Evolutionary conservation across 2,329 filamentous ascomycete genomes (phyloP).

Genomic region (Zasmidium angulare): DNA sequence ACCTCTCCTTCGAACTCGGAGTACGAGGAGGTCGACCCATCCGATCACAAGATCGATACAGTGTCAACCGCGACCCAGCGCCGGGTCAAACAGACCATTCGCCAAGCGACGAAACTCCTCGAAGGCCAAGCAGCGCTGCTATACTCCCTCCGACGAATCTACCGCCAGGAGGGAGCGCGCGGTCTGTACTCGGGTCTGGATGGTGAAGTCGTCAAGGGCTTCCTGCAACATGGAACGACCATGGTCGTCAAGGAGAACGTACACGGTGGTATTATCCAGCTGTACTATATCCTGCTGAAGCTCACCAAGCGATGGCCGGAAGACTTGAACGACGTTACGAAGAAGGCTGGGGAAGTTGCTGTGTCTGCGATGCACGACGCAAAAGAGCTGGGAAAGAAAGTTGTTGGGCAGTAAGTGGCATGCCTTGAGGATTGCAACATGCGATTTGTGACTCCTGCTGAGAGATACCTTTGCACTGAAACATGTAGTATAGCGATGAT

Average conservation of each 20-base stretch:
- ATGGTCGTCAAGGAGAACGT: conserved; percentile 83
- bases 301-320: conserved; percentile 43
- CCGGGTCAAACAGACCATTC: conserved; percentile 10
- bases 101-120: conserved; percentile 23
- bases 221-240: conserved; percentile 81
- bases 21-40: conserved; percentile 25
- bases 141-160: conserved; percentile 33
- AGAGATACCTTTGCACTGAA: neutral
- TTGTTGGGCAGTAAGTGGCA: conserved; percentile 8
- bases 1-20: conserved; percentile 18
- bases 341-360: conserved; percentile 16
- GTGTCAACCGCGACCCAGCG: conserved; percentile 13
- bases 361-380: conserved; percentile 28
- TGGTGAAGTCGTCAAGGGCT: conserved; percentile 77
- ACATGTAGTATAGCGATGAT: neutral
- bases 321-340: conserved; percentile 35
- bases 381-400: conserved; percentile 21
- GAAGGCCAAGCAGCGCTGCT: conserved; percentile 32
- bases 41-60: conserved; percentile 14
- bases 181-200: conserved; percentile 75
- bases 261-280: conserved; percentile 67
- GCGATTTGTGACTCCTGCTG: neutral
- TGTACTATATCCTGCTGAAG: conserved; percentile 67
- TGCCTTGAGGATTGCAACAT: neutral
- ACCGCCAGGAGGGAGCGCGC: conserved; percentile 59